Evolutionary conservation across 495 filamentous ascomycete genomes (phyloP).

Genomic region (Aspergillus nidulans): DNA sequence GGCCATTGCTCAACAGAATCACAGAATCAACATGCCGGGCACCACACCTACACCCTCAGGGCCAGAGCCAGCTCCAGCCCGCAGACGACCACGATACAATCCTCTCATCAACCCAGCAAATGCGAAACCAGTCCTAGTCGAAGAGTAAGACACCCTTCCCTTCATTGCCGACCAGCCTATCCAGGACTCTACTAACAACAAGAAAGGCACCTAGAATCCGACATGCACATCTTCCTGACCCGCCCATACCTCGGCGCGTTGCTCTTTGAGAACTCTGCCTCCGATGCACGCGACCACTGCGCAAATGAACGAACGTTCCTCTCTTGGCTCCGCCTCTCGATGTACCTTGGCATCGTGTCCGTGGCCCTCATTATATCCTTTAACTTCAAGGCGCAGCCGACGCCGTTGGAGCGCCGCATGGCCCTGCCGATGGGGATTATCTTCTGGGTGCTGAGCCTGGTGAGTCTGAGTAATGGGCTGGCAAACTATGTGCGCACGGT

Average conservation of each 20-base stretch:
- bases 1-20: too few species aligned
- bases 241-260: slow-evolving; percentile 71
- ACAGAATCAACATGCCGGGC: slow-evolving; percentile 9
- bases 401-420: slow-evolving; percentile 64
- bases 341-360: slow-evolving; percentile 87
- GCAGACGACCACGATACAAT: slow-evolving; percentile 27
- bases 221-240: slow-evolving; percentile 56
- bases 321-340: slow-evolving; percentile 85
- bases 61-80: not conserved
- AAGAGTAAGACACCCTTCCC: slow-evolving; percentile 31
- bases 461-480: slow-evolving; percentile 70
- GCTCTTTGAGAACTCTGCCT: slow-evolving; percentile 82
- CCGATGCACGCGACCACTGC: slow-evolving; percentile 72
- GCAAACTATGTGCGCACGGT: slow-evolving; percentile 87
- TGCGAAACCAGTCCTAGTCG: slow-evolving; percentile 34
- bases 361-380: slow-evolving; percentile 90
- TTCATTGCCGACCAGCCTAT: too few species aligned
- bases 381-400: slow-evolving; percentile 73
- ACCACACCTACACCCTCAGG: not conserved
- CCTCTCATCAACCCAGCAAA: slow-evolving; percentile 35
- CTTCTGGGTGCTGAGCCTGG: slow-evolving; percentile 79
- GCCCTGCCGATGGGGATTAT: slow-evolving; percentile 79
- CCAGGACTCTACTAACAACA: not conserved
- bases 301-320: slow-evolving; percentile 71
- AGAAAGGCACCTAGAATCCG: slow-evolving; percentile 27